These are phyloP conservation scores for Neurospora sp. DNA, from an alignment of 495 filamentous ascomycete genomes.

Conservation along the genomic window DNA sequence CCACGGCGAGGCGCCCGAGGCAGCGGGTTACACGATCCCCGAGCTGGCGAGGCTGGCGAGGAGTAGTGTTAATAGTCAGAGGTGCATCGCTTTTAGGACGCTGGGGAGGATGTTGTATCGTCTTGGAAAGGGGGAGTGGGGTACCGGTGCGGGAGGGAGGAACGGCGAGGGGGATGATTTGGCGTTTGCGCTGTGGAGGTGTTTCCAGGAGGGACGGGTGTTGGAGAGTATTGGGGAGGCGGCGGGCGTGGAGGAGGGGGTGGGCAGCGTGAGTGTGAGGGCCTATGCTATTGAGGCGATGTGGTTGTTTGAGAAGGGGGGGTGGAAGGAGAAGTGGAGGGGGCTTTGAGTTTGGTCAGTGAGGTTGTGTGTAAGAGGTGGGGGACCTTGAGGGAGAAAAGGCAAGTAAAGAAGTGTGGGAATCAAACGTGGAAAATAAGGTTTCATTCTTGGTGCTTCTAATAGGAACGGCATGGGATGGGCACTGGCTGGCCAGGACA, in stretches of 20 bases:
- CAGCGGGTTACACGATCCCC: constrained; percentile 86
- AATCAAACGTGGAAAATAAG: neutral
- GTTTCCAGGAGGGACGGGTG: constrained; percentile 66
- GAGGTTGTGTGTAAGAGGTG: too few species aligned
- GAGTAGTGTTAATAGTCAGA: constrained; percentile 73
- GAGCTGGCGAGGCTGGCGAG: constrained; percentile 76
- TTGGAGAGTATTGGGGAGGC: constrained; percentile 62
- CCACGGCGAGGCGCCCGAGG: constrained; percentile 85
- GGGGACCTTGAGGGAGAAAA: too few species aligned
- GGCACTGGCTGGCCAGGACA: neutral
- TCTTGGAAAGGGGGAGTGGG: constrained; percentile 71
- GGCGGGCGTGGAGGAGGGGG: constrained; percentile 40
- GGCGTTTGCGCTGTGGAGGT: constrained; percentile 57
- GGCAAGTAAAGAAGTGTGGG: neutral
- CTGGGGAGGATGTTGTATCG: constrained; percentile 78
- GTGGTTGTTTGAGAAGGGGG: constrained; percentile 83
- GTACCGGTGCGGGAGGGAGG: constrained; percentile 44
- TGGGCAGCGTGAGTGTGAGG: constrained; percentile 50
- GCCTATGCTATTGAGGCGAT: constrained; percentile 83
- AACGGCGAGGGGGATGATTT: constrained; percentile 40
- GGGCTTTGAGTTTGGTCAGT: neutral
- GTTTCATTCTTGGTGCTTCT: neutral
- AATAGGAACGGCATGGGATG: neutral
- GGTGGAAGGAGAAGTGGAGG: constrained; percentile 42
- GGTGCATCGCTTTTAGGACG: constrained; percentile 87